Evolutionary conservation across 148 eudicot genomes (phyloP).

Genomic region (Pharnaceum exiguum): DNA sequence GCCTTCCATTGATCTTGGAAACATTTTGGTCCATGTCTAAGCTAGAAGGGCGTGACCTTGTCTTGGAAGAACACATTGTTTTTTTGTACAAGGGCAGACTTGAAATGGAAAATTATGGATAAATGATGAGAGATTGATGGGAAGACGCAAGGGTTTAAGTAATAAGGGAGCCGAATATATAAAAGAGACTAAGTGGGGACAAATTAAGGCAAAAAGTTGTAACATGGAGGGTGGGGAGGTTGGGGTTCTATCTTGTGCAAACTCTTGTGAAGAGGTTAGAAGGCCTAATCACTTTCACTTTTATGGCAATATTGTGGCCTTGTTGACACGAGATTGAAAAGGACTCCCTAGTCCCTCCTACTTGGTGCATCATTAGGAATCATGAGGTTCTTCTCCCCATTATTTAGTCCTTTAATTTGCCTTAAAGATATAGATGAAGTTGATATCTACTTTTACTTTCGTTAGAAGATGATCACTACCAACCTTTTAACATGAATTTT

Average conservation of each 20-base stretch:
- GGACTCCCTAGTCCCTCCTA: neutral
- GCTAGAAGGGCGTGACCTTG: neutral
- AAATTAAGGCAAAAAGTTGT: neutral
- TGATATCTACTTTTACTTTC: no score
- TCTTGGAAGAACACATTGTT: constrained; percentile 13
- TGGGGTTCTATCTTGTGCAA: neutral
- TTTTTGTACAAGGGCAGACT: no score
- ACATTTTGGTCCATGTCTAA: constrained; percentile 5
- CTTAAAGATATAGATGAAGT: no score
- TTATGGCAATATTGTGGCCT: constrained; percentile 8
- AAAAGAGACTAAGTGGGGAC: neutral
- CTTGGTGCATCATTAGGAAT: no score
- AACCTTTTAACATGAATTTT: no score
- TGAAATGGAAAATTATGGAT: neutral
- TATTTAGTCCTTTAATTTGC: no score
- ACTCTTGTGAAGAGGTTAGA: constrained; percentile 3
- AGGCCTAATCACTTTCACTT: constrained; percentile 10
- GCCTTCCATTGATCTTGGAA: constrained; percentile 43
- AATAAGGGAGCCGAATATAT: neutral
- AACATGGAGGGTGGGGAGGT: neutral
- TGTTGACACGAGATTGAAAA: neutral
- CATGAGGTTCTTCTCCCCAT: no score
- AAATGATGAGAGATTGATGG: no score
- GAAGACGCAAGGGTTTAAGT: neutral
- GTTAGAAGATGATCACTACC: no score